phyloP scores from a whole-genome alignment of 345 rosid genomes.

The Syzygium aromaticum region DNA sequence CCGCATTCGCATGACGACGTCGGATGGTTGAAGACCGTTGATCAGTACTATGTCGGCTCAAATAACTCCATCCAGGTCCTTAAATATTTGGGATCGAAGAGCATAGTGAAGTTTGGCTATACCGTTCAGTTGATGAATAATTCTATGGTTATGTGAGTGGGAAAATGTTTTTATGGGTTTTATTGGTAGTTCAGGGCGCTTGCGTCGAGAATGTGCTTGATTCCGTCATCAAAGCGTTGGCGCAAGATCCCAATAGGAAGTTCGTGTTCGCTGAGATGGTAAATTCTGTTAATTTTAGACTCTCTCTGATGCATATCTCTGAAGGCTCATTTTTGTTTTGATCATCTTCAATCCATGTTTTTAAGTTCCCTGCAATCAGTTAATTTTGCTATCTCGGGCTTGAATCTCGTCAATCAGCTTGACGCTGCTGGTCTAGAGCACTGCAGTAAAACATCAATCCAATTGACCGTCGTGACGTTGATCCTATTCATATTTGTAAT shows the following conservation, averaged over 20 bases:
- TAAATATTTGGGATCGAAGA: neutral
- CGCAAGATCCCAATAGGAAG: slow-evolving; percentile 62
- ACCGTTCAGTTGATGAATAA: neutral
- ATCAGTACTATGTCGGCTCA: slow-evolving; percentile 78
- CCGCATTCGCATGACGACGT: slow-evolving; percentile 84
- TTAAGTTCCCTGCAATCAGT: neutral
- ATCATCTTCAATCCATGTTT: neutral
- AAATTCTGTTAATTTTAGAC: neutral
- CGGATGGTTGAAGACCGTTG: slow-evolving; percentile 79
- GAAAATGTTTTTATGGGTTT: neutral
- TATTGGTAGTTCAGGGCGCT: slow-evolving; percentile 40
- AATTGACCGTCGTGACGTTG: neutral
- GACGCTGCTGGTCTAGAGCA: neutral
- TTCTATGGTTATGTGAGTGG: neutral
- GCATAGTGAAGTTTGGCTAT: neutral
- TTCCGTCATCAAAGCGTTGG: slow-evolving; percentile 58
- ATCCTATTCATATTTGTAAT: neutral
- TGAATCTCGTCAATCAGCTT: neutral
- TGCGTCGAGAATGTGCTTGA: slow-evolving; percentile 81
- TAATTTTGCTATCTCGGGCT: neutral
- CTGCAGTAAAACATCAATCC: neutral
- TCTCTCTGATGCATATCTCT: neutral
- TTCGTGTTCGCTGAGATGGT: slow-evolving; percentile 83
- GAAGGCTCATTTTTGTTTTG: neutral
- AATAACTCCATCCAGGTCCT: slow-evolving; percentile 64